phyloP scores from a whole-genome alignment of 1,139 yeast species.

The Maudiozyma humilis region DNA sequence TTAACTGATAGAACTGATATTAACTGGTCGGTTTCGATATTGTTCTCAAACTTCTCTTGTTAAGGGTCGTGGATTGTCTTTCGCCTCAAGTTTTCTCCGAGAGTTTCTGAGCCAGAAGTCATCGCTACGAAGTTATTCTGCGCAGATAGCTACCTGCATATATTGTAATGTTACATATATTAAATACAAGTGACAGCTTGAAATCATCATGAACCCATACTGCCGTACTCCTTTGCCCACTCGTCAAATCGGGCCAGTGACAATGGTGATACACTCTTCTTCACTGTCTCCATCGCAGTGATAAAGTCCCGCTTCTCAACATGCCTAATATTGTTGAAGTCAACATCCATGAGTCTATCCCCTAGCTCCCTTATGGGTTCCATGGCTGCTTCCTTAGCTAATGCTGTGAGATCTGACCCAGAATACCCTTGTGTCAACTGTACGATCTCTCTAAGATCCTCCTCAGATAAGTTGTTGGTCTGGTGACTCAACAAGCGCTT shows the following conservation, averaged over 20 bases:
- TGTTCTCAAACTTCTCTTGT: no score
- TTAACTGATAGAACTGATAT: no score
- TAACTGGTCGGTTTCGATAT: no score
- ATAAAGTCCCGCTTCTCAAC: slow-evolving; percentile 45
- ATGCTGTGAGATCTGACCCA: slow-evolving; percentile 55
- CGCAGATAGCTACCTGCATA: no score
- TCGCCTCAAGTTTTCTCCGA: no score
- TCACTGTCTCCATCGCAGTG: slow-evolving; percentile 44
- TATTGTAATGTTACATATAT: not conserved
- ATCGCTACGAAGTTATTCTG: no score
- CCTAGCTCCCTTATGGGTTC: slow-evolving; percentile 59
- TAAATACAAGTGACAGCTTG: not conserved
- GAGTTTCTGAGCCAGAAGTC: no score
- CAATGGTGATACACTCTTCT: slow-evolving; percentile 50
- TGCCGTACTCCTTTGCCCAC: slow-evolving; percentile 39
- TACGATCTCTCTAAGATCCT: slow-evolving; percentile 42
- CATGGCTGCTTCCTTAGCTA: slow-evolving; percentile 70
- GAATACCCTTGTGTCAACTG: slow-evolving; percentile 50
- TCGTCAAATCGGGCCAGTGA: slow-evolving; percentile 46
- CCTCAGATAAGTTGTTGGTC: slow-evolving; percentile 36
- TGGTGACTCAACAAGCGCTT: slow-evolving; percentile 37
- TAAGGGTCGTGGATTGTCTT: no score
- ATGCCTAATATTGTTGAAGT: slow-evolving; percentile 47
- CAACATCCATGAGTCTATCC: slow-evolving; percentile 46
- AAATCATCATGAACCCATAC: slow-evolving; percentile 28